Evolutionary conservation across 2,329 filamentous ascomycete genomes (phyloP).

Genomic region (Elsinoe necatrix): DNA sequence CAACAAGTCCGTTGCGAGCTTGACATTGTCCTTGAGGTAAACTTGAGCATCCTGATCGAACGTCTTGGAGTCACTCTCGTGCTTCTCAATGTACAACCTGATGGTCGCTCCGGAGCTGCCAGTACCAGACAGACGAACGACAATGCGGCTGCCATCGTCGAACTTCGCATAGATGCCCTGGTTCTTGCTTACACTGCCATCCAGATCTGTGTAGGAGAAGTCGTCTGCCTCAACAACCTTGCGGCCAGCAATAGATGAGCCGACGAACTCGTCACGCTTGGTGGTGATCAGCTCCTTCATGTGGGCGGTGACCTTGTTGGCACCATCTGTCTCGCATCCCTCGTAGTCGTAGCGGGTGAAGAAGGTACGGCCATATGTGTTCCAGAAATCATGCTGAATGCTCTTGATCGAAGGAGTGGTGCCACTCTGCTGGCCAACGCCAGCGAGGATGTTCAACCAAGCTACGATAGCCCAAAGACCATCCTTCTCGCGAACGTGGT

Average conservation of each 20-base stretch:
- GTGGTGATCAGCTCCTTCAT: conserved; percentile 68
- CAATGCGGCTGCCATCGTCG: conserved; percentile 87
- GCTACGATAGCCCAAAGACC: conserved; percentile 95
- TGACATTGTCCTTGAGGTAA: conserved; percentile 84
- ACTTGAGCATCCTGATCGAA: conserved; percentile 82
- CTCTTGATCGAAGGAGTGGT: conserved; percentile 86
- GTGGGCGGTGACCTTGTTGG: conserved; percentile 78
- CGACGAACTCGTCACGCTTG: conserved; percentile 65
- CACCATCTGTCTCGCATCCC: conserved; percentile 81
- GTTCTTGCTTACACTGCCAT: conserved; percentile 89
- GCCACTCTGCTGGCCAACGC: conserved; percentile 71
- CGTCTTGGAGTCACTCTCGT: conserved; percentile 70
- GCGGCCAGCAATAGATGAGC: conserved; percentile 70
- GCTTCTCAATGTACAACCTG: conserved; percentile 93
- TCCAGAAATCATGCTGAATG: conserved; percentile 97
- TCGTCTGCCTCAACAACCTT: conserved; percentile 86
- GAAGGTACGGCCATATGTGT: conserved; percentile 90
- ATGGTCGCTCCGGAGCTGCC: conserved; percentile 94
- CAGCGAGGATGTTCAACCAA: conserved; percentile 98
- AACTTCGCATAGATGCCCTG: conserved; percentile 94
- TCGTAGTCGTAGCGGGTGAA: conserved; percentile 99
- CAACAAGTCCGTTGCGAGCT: conserved; percentile 73
- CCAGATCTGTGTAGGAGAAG: conserved; percentile 98
- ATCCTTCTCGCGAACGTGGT: conserved; percentile 99
- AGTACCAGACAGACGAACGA: conserved; percentile 89